Base-by-base conservation (phyloP, 1,139 yeast species). In the Magnusiomyces ingens region DNA sequence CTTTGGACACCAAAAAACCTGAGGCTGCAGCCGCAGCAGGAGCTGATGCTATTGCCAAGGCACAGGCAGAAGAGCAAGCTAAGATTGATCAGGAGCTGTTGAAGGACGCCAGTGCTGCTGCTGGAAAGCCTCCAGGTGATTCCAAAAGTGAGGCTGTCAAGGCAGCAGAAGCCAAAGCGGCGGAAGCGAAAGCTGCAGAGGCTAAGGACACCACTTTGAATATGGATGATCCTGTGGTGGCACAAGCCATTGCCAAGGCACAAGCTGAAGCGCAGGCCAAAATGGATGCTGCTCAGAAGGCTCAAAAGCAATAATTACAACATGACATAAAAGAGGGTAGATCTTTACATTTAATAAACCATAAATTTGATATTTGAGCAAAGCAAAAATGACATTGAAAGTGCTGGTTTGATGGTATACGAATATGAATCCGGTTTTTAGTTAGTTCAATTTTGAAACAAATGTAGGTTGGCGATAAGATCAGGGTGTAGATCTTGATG, bases 11-110 rank as follows among this genome's bases (percentile, higher is more conserved):
- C 32, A 26, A 26, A 4, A 26, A 26, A 8, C 32, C 32, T 26
- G n/a, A n/a, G n/a, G n/a, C n/a, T 11, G 36, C 43, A 29, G 45
- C 45, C 13, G 35, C 35, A 35, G 45, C 48, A 5, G 47, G 17
- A 13, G 45, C 41, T 10, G 42, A 18, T 15, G 38, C 43, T 21
- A 18, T 18, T 12, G 46, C 45, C 21, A 37, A 36, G 13, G 38
- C 52, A 4, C 45, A 22, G n/a, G 41, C 41, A 8, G 15, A 38
- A 18, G n/a, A 40, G 37, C 37, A 45, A 45, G 36, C 40, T 19
- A 10, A 38, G 36, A 12, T 38, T 18, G 29, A 17, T 32, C 8
- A n/a, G 10, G 29, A 19, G 13, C 35, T 21, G 11, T 15, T 18
- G 32, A 17, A 26, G 26, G 15, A 26, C 13, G 40, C 40, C 40